These are phyloP conservation scores for Phyllosticta citrichinensis DNA, from an alignment of 2,329 filamentous ascomycete genomes.

Conservation along the genomic window DNA sequence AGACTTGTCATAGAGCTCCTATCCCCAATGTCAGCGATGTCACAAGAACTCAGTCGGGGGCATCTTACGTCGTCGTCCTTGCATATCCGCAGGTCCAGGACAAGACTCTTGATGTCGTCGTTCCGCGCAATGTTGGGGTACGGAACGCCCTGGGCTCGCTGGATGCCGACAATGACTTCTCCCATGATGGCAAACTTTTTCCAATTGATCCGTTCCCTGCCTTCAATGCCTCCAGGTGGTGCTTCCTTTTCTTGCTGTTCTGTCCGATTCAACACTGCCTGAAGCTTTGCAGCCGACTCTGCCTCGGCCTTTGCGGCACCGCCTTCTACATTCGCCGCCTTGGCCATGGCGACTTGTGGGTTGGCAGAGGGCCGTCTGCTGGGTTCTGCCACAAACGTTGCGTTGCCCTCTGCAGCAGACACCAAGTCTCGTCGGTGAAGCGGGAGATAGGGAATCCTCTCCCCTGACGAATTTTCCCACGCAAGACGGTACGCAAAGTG, in stretches of 20 bases:
- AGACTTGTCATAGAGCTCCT: constrained; percentile 52
- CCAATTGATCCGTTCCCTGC: constrained; percentile 75
- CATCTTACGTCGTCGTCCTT: constrained; percentile 76
- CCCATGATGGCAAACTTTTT: constrained; percentile 96
- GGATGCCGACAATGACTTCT: constrained; percentile 80
- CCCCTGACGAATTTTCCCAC: constrained; percentile 88
- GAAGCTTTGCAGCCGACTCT: constrained; percentile 1
- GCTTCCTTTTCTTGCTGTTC: constrained; percentile 32
- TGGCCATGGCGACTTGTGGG: background rate
- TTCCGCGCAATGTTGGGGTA: constrained; percentile 64
- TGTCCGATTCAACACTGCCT: constrained; percentile 21
- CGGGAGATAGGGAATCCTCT: constrained; percentile 88
- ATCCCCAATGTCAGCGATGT: constrained; percentile 12
- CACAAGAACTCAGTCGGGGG: background rate
- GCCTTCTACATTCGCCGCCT: constrained; percentile 15
- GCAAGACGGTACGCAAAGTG: constrained; percentile 93
- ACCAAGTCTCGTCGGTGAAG: constrained; percentile 83
- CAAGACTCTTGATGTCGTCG: constrained; percentile 61
- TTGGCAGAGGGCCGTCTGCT: constrained; percentile 2
- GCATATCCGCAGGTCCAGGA: constrained; percentile 71
- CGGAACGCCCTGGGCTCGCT: constrained; percentile 78
- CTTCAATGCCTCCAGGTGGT: constrained; percentile 24
- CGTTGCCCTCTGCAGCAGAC: constrained; percentile 83
- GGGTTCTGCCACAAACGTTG: constrained; percentile 64
- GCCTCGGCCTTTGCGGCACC: constrained; percentile 12